Evolutionary conservation across 2,329 filamentous ascomycete genomes (phyloP).

Genomic region (Colletotrichum musicola): DNA sequence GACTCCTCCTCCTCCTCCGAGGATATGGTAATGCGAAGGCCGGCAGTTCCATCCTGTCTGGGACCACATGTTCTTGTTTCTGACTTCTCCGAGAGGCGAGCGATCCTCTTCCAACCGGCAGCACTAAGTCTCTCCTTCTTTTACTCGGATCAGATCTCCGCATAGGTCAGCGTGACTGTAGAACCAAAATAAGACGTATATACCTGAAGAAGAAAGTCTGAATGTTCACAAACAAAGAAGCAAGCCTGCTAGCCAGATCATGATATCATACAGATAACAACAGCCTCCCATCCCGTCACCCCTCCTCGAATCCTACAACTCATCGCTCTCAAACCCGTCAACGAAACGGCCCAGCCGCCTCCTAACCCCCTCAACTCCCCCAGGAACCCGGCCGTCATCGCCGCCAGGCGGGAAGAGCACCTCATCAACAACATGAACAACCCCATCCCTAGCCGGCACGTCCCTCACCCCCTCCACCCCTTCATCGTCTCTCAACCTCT

Average conservation of each 20-base stretch:
- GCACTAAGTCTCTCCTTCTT: no score
- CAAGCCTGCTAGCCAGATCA: no score
- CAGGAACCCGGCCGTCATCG: not conserved
- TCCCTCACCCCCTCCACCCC: constrained; percentile 2
- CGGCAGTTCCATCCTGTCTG: constrained; percentile 7
- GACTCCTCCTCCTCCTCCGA: no score
- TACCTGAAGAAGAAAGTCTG: no score
- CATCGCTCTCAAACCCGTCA: not conserved
- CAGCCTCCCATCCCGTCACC: not conserved
- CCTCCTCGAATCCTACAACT: no score
- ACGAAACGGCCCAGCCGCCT: not conserved
- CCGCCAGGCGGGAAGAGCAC: constrained; percentile 14
- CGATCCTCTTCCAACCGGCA: no score
- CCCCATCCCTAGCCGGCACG: constrained; percentile 15
- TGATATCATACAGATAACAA: not conserved
- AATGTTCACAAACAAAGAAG: no score
- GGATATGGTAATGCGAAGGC: constrained; percentile 8
- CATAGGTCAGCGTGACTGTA: no score
- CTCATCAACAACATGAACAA: constrained; percentile 25
- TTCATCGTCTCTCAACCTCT: not conserved
- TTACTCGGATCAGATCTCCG: no score
- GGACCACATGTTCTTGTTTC: not conserved
- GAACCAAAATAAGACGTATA: no score
- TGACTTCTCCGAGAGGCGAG: no score
- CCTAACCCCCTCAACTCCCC: constrained; percentile 9